Evolutionary conservation across 139 green algal genomes (phyloP), one percentile per base, ranked within the genome.

Genomic region (Monoraphidium neglectum): DNA sequence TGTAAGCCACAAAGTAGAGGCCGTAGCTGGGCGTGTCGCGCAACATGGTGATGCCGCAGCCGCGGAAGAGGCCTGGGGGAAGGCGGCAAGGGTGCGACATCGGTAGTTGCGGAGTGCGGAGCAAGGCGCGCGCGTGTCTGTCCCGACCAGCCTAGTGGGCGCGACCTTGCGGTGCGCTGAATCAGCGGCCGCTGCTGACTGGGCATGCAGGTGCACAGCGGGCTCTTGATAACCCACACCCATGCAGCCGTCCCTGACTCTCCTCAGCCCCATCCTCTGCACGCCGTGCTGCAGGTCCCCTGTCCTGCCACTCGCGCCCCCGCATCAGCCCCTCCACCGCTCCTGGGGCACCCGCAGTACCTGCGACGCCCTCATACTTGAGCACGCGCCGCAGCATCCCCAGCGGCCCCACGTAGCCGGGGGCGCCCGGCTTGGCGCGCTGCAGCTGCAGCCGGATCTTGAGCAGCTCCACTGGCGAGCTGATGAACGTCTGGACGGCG

Each of bases 391-490:
- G 69, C 28, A 89, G 70, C 83, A 93, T 79, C 0, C 51, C 30
- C 56, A 83, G 60, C 4, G 90, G 81, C 1, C 85, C 85, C 0
- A 87, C 68, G 68, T 94, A 94, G 33, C 70, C 78, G 1, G 77
- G 38, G 5, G 26, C 40, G 2, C 89, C 89, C 2, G 62, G 84
- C 35, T 76, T 30, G 1, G 80, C 84, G 0, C 77, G 83, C 76
- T 93, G 88, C 68, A 94, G 78, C 86, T 94, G 90, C 72, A 89
- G 53, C 28, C 89, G 64, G 46, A 95, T 90, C 78, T 95, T 95
- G 23, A 95, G 77, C 65, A 94, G 75, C 66, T 95, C 90, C 4
- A 93, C 84, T 32, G 87, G 84, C 13, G 75, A 76, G 65, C 69
- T 84, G 70, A 87, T 70, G 47, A 59, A 77, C 30, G 76, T 80